These are phyloP conservation scores for Penicillium paxilli DNA, from an alignment of 495 filamentous ascomycete genomes.

Conservation along the genomic window DNA sequence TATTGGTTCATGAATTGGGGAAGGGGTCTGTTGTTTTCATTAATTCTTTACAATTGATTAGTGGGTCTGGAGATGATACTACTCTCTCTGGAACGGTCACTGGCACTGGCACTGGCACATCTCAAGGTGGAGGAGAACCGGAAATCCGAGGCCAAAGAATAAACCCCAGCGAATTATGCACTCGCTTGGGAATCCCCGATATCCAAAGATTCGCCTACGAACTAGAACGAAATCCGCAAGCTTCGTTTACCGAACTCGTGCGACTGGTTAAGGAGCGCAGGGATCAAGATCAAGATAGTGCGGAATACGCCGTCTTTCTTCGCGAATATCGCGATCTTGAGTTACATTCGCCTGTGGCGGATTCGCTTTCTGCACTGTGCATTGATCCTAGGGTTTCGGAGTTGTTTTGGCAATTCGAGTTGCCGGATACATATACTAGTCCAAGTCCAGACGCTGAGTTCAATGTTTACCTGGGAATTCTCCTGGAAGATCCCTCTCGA, in stretches of 20 bases:
- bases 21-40: conserved; percentile 61
- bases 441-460: conserved; percentile 9
- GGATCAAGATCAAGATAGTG: conserved; percentile 3
- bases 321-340: no score
- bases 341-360: no score
- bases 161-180: conserved; percentile 33
- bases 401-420: conserved; percentile 34
- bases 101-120: no score
- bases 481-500: conserved; percentile 58
- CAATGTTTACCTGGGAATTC: conserved; percentile 57
- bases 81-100: no score
- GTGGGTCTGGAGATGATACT: conserved; percentile 13
- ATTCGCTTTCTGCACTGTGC: not conserved
- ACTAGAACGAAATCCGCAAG: conserved; percentile 23
- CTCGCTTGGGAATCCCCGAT: conserved; percentile 35
- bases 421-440: conserved; percentile 14
- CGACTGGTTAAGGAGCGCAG: conserved; percentile 23
- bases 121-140: no score
- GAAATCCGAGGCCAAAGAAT: conserved; percentile 40
- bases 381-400: conserved; percentile 41
- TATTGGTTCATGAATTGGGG: conserved; percentile 69
- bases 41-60: conserved; percentile 39
- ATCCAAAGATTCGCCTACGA: conserved; percentile 38
- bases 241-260: conserved; percentile 32
- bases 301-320: conserved; percentile 42